Base-by-base conservation (phyloP, 176 grass and related monocot species). In the Triticum turgidum region DNA sequence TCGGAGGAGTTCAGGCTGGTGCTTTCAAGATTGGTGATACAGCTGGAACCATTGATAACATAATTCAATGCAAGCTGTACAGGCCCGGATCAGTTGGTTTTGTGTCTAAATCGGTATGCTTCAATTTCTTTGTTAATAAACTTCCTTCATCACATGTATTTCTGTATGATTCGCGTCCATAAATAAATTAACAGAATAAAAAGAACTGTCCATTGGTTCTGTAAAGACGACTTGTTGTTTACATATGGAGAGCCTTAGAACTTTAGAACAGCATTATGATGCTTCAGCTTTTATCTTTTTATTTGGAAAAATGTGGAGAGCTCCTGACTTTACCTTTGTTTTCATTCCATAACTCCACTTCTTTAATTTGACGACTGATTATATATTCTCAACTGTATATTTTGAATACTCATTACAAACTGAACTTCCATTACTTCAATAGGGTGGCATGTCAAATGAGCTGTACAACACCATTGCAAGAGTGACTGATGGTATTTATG, bases 401-500 rank as follows among this genome's bases (percentile, higher is more conserved):
- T 45, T 59, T 59, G 20, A 52, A 7, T 73, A 3, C 52, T 22
- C n/a, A 4, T 70, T 45, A 20, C 2, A 79, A 73, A 21, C 30
- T 76, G 22, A 86, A 75, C 41, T 64, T 87, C 56, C 38, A 44
- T 87, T 87, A n/a, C 80, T 81, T 76, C 41, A 91, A 91, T 80
- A 99, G 97, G 97, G 97, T 77, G 97, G 94, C 68, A 96, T 99
- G 97, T 99, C 97, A 87, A 96, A 99, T 83, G 97, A 96, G 89
- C 68, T 99, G 91, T 96, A 99, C 87, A 99, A 85, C 92, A 99
- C 94, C 77, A 94, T 99, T 82, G 94, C 90, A 83, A 90, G 94
- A 88, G 97, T 99, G 76, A 99, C 97, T 37, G 90, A 99, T 93
- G 97, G 97, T 86, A 96, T 99, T 91, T 99, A 99, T 91, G 97